Evolutionary conservation across 73 alveolate species (phyloP), one percentile per base, ranked within the genome.

Genomic region (Paraurostyla sp.): DNA sequence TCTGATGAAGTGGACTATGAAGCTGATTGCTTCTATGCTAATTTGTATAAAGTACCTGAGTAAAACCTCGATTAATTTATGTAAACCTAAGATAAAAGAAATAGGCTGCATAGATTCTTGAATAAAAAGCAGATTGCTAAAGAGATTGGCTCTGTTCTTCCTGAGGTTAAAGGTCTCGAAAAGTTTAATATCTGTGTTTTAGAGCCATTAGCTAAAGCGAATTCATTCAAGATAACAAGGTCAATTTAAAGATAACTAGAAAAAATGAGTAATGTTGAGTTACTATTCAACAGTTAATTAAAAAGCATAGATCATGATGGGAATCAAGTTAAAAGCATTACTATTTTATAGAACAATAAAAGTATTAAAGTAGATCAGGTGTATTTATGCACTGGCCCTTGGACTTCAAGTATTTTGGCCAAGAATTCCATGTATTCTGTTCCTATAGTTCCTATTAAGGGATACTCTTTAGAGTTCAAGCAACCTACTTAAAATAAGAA

Each of bases 381-480:
- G 22, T 42, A 49, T 30, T 1, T 81, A 16, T 81, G 91, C 69
- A 81, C 85, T 6, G 92, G 92, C 1, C 85, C 92, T 22, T 80
- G 46, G 22, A 83, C 85, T 23, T 16, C 85, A n/a, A 20, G 43
- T 23, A 20, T 83, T 15, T 29, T 83, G 22, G 45, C 75, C 15
- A 46, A n/a, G 6, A n/a, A 73, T 36, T 20, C 48, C 1, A 9
- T 25, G 22, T 11, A 40, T 20, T 23, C 58, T 2, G 49, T 83
- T 22, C 92, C 92, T 0, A 42, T 83, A 3, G 60, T 83, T 0
- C 92, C 92, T 7, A 57, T 83, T 43, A 83, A 83, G 33, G 92
- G 92, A 22, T 83, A 83, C 30, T 63, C 92, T 6, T 73, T 73
- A 43, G 65, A 48, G 56, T 73, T 73, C 46, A 49, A 73, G 30